These are phyloP conservation scores for Neurospora tetrasperma DNA, from an alignment of 495 filamentous ascomycete species.

Conservation along the genomic window DNA sequence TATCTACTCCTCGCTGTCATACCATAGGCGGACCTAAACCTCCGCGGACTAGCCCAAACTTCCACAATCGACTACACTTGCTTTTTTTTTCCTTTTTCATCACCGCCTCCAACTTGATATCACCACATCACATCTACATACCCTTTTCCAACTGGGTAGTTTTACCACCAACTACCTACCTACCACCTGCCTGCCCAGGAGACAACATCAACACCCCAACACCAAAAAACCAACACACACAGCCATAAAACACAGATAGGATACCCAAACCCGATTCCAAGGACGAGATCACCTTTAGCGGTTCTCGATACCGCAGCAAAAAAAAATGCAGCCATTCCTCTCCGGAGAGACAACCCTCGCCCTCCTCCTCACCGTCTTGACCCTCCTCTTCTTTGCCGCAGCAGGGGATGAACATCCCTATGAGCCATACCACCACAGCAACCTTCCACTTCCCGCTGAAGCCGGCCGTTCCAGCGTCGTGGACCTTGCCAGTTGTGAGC, in stretches of 20 bases:
- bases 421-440: background rate
- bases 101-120: background rate
- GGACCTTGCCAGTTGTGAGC: background rate
- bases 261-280: no score
- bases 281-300: no score
- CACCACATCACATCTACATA: background rate
- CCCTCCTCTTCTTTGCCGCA: background rate
- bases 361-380: background rate
- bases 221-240: no score
- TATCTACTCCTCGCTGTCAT: background rate
- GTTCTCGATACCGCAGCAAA: no score
- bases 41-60: background rate
- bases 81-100: background rate
- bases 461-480: background rate
- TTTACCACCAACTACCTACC: no score
- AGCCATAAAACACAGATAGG: background rate
- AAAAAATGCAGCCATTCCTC: constrained; percentile 9
- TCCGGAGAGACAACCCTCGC: constrained; percentile 5
- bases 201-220: no score
- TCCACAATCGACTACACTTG: background rate
- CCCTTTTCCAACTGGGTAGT: no score
- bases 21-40: background rate
- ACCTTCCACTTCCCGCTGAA: no score
- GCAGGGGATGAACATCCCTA: background rate
- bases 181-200: no score